Conservation (phyloP, 306 rosid species). For the Pueraria montana region DNA sequence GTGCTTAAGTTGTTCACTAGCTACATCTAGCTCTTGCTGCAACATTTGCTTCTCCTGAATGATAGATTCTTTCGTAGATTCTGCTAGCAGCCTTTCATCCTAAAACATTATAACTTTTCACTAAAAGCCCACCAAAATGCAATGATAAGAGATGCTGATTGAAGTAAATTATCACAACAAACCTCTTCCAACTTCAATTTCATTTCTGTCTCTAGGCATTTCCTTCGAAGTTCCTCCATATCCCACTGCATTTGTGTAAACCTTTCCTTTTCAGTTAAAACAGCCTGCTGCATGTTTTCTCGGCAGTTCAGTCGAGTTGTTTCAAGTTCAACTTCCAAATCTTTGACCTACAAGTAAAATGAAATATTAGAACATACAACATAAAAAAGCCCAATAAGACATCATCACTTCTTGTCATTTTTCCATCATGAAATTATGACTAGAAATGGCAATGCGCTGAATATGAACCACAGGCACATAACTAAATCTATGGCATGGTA, state of each 20-base stretch:
- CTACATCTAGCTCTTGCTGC: slow-evolving; percentile 75
- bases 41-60: slow-evolving; percentile 77
- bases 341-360: slow-evolving; percentile 71
- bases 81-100: slow-evolving; percentile 78
- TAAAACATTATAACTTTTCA: slow-evolving; percentile 53
- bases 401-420: slow-evolving; percentile 12
- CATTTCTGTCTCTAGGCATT: slow-evolving; percentile 76
- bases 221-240: slow-evolving; percentile 79
- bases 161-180: slow-evolving; percentile 42
- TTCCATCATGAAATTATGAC: slow-evolving; percentile 28
- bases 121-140: slow-evolving; percentile 38
- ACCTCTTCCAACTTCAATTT: slow-evolving; percentile 81
- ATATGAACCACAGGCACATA: neutral
- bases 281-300: slow-evolving; percentile 83
- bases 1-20: slow-evolving; percentile 71
- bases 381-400: slow-evolving; percentile 24
- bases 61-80: slow-evolving; percentile 68
- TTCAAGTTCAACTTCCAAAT: slow-evolving; percentile 94
- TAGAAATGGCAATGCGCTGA: slow-evolving; percentile 13
- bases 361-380: slow-evolving; percentile 36
- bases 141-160: slow-evolving; percentile 42
- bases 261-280: slow-evolving; percentile 76
- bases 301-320: slow-evolving; percentile 73
- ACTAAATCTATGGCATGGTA: neutral
- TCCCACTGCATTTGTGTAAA: slow-evolving; percentile 94